Conservation (phyloP, 2,329 filamentous ascomycete species). For the Fusarium concolor region DNA sequence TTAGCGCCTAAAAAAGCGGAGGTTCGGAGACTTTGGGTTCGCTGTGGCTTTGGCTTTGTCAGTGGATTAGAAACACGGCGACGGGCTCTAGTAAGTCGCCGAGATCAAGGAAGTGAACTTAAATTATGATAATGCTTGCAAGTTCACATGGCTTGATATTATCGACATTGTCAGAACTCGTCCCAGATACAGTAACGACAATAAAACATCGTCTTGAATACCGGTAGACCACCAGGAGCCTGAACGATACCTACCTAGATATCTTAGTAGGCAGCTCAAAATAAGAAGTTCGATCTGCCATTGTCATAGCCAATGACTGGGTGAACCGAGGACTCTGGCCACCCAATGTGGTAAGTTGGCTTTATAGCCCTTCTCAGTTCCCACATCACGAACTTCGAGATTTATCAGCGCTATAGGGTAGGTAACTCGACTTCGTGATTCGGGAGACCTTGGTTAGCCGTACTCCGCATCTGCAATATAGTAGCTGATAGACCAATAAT, state of each 20-base stretch:
- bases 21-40: neutral
- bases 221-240: no score
- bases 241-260: no score
- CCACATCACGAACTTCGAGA: neutral
- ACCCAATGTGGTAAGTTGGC: neutral
- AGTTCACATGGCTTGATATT: no score
- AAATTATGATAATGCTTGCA: neutral
- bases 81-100: neutral
- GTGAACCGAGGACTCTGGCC: neutral
- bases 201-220: no score
- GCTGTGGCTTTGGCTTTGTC: conserved; percentile 3
- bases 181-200: no score
- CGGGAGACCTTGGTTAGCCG: no score
- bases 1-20: no score
- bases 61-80: conserved; percentile 4
- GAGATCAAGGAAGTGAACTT: neutral
- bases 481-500: no score
- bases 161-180: no score
- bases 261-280: no score
- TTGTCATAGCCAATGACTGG: neutral
- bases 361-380: neutral
- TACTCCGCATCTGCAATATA: neutral
- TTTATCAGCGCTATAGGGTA: neutral
- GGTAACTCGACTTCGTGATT: no score
- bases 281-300: no score